Evolutionary conservation across 73 alveolate species (phyloP).

Genomic region (Tetrahymena thermophila): DNA sequence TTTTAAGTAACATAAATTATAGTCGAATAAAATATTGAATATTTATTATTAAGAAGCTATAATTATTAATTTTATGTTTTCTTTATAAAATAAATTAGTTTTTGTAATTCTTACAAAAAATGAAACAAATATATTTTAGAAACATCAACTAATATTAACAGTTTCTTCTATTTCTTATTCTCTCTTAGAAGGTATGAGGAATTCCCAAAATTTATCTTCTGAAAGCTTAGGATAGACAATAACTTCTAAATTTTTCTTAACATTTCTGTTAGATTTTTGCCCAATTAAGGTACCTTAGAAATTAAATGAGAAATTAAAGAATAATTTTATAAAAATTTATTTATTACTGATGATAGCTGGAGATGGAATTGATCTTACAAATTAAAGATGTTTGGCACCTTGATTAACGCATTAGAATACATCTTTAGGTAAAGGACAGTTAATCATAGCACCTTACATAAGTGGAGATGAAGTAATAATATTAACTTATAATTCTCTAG

Average conservation of each 20-base stretch:
- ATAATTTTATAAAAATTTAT: background rate
- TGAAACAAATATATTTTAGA: background rate
- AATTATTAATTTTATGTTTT: too few species aligned
- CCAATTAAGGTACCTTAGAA: slow-evolving; percentile 60
- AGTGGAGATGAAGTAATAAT: slow-evolving; percentile 62
- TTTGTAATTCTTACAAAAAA: background rate
- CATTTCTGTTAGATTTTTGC: slow-evolving; percentile 67
- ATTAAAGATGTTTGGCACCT: slow-evolving; percentile 71
- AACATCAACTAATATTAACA: background rate
- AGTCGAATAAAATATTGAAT: too few species aligned
- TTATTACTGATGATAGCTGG: slow-evolving; percentile 37
- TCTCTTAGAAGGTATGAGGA: slow-evolving; percentile 48
- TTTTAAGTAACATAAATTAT: too few species aligned
- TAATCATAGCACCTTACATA: slow-evolving; percentile 67
- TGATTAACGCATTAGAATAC: slow-evolving; percentile 43
- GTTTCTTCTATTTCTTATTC: slow-evolving; percentile 12
- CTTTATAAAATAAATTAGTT: background rate
- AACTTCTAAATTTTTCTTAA: slow-evolving; percentile 64
- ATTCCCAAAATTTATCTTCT: slow-evolving; percentile 57
- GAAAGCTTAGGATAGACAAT: slow-evolving; percentile 48
- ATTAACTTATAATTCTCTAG: slow-evolving; percentile 58
- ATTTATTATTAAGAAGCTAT: too few species aligned
- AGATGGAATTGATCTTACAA: slow-evolving; percentile 76
- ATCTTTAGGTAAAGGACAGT: slow-evolving; percentile 49
- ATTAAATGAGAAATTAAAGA: background rate